phyloP scores from a whole-genome alignment of 2,329 filamentous ascomycete species.

The Xylaria sp. region DNA sequence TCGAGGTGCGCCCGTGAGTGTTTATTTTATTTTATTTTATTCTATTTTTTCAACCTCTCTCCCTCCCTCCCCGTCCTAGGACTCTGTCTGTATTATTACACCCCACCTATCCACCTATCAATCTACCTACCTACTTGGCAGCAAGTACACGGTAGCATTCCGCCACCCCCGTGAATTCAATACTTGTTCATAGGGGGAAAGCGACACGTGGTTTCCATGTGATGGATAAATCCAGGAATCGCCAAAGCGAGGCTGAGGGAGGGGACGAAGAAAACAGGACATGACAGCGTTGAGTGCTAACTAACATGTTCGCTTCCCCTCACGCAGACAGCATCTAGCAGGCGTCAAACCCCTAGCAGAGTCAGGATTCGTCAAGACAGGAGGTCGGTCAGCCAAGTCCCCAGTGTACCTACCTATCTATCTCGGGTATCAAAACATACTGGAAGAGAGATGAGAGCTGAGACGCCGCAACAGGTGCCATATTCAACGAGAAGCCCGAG shows the following conservation, averaged over 20 bases:
- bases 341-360: conserved; percentile 63
- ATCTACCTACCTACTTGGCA: not conserved
- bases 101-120: not conserved
- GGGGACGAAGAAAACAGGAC: not conserved
- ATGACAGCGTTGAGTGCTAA: conserved; percentile 1
- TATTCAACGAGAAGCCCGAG: conserved; percentile 72
- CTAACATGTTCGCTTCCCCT: conserved; percentile 11
- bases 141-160: not conserved
- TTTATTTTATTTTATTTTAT: too few relatives aligned
- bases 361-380: conserved; percentile 69
- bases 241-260: not conserved
- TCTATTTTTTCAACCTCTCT: too few relatives aligned
- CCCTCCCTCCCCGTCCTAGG: not conserved
- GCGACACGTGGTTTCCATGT: not conserved
- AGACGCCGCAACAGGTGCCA: conserved; percentile 62
- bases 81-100: not conserved
- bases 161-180: not conserved
- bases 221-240: not conserved
- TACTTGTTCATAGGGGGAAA: not conserved
- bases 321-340: conserved; percentile 62
- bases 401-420: too few relatives aligned
- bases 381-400: too few relatives aligned
- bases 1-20: conserved; percentile 68
- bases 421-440: too few relatives aligned
- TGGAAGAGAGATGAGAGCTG: not conserved